Conservation (phyloP, 2,329 filamentous ascomycete species). For the Fusarium secorum region DNA sequence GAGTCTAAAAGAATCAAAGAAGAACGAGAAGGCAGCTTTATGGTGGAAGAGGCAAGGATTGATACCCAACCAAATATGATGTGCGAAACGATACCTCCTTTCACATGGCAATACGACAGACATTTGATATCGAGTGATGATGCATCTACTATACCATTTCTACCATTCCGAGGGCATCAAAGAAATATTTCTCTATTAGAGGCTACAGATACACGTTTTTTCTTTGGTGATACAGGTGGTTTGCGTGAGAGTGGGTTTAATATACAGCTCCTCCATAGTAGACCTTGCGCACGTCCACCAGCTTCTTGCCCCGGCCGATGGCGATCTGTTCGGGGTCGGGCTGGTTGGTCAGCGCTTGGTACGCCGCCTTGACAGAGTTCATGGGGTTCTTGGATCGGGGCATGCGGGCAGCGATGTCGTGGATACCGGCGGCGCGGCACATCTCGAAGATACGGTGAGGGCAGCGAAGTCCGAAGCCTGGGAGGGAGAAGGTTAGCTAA, state of each 20-base stretch:
- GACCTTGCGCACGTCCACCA: conserved; percentile 95
- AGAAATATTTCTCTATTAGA: conserved; percentile 29
- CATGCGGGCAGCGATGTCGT: conserved; percentile 84
- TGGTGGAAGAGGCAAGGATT: conserved; percentile 11
- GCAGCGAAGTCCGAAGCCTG: conserved; percentile 93
- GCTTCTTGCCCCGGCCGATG: conserved; percentile 87
- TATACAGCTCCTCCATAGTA: conserved; percentile 87
- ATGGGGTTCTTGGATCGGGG: conserved; percentile 91
- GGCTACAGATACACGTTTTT: conserved; percentile 38
- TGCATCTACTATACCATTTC: conserved; percentile 13
- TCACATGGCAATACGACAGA: conserved; percentile 7
- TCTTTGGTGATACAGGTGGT: conserved; percentile 36
- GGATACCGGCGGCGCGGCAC: conserved; percentile 84
- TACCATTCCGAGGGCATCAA: conserved; percentile 13
- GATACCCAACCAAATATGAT: conserved; percentile 29
- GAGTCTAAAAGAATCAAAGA: neutral
- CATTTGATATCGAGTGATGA: conserved; percentile 25
- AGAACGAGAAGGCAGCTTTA: neutral
- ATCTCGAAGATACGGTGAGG: conserved; percentile 95
- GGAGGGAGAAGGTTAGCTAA: neutral
- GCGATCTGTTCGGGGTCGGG: conserved; percentile 89
- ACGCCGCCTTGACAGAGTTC: conserved; percentile 95
- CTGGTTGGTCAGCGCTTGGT: conserved; percentile 83
- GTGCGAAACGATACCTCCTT: conserved; percentile 21
- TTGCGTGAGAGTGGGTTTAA: conserved; percentile 46